Conservation (phyloP, 495 filamentous ascomycete genomes). For the Penicillium taxi region DNA sequence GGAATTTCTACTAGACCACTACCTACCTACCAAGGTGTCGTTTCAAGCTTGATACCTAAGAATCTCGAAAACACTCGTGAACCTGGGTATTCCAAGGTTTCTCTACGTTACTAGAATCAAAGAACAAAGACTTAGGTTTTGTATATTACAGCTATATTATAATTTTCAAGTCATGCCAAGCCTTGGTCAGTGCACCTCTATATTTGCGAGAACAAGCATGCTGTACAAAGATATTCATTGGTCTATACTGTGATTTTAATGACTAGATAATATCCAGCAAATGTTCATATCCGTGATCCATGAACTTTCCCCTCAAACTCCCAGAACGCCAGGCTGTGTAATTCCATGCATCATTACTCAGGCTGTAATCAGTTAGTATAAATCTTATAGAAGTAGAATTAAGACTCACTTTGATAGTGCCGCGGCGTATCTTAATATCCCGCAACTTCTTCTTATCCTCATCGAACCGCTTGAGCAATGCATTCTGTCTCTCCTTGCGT, state of each 20-base stretch:
- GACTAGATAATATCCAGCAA: slow-evolving; percentile 3
- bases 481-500: slow-evolving; percentile 70
- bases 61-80: too few relatives aligned
- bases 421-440: slow-evolving; percentile 44
- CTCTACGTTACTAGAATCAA: too few relatives aligned
- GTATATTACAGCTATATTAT: too few relatives aligned
- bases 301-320: slow-evolving; percentile 10
- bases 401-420: slow-evolving; percentile 40
- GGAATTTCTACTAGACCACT: too few relatives aligned
- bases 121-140: too few relatives aligned
- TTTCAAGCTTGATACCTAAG: too few relatives aligned
- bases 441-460: slow-evolving; percentile 48
- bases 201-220: background rate
- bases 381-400: slow-evolving; percentile 1
- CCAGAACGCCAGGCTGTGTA: slow-evolving; percentile 21
- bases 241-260: too few relatives aligned
- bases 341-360: slow-evolving; percentile 29
- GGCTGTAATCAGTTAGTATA: slow-evolving; percentile 28
- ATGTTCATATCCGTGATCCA: slow-evolving; percentile 2
- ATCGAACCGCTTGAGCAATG: slow-evolving; percentile 50
- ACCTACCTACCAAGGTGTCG: too few relatives aligned
- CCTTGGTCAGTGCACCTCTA: slow-evolving; percentile 30
- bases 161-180: slow-evolving; percentile 40
- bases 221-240: background rate
- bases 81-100: too few relatives aligned